A percentile compares a stretch with the other conserved stretches of the same genome.
phyloP scores from a whole-genome alignment of 208 protist species.

The Wallacemonas rigidus region DNA sequence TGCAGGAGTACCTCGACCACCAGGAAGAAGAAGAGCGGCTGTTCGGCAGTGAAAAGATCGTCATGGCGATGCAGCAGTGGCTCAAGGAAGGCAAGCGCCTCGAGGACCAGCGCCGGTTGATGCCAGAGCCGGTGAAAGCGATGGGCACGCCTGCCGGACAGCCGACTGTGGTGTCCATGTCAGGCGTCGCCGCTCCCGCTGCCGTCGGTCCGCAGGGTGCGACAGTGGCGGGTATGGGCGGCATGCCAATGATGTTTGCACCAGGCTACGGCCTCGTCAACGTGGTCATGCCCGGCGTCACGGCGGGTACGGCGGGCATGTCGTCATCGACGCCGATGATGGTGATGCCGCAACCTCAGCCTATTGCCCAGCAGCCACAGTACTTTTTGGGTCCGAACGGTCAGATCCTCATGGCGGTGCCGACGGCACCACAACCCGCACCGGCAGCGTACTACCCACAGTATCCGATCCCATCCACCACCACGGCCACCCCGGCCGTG shows the following conservation, averaged over 20 bases:
- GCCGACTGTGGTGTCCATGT: neutral
- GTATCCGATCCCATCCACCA: neutral
- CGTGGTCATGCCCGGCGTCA: neutral
- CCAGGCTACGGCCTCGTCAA: conserved; percentile 10
- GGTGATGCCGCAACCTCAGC: conserved; percentile 3
- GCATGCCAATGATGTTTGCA: conserved; percentile 9
- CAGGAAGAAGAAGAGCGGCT: conserved; percentile 73
- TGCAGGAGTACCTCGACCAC: conserved; percentile 57
- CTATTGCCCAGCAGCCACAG: conserved; percentile 1
- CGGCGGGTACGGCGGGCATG: neutral
- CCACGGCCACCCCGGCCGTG: conserved; percentile 2
- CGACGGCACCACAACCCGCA: neutral
- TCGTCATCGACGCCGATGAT: conserved; percentile 28
- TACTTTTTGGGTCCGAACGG: conserved; percentile 8
- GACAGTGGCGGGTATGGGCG: neutral
- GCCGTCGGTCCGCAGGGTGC: neutral
- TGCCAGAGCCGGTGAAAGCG: conserved; percentile 23
- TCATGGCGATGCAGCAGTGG: conserved; percentile 55
- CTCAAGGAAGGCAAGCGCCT: conserved; percentile 33
- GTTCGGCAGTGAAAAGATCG: conserved; percentile 51
- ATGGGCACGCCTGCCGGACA: neutral
- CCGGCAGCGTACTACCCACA: neutral
- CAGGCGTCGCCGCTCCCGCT: neutral
- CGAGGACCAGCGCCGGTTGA: conserved; percentile 40
- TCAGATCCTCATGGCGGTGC: conserved; percentile 7